Evolutionary conservation across 2,329 filamentous ascomycete genomes (phyloP), one percentile per base, ranked within the genome.

Genomic region (Diaporthe sp.): DNA sequence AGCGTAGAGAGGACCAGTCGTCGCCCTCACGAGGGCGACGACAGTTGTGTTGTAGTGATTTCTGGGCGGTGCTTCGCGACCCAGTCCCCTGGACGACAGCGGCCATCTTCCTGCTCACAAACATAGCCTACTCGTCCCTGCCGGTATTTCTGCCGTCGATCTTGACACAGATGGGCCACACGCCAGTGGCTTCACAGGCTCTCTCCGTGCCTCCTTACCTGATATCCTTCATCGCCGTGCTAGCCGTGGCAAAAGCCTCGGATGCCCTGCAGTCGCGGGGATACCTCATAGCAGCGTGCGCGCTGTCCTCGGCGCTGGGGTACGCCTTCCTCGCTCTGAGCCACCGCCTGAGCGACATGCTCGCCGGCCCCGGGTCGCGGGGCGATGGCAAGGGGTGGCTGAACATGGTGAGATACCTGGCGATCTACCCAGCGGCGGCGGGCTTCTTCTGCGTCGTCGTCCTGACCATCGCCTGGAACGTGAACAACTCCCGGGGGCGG

Each of bases 81-180:
- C 92, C 93, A 0, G 92, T 92, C 77, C 90, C 90, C 74, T 96
- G 94, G 85, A 86, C 96, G 55, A 94, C 94, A 6, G 93, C 95
- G 1, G 83, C 90, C 78, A 97, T 97, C 90, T 94, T 97, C 87
- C 95, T 97, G 86, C 91, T 93, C 82, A 92, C 93, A 80, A 97
- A 98, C 83, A 93, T 97, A 82, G 93, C 95, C 17, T 98, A 97
- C 85, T 92, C 92, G 80, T 96, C 94, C 30, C 91, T 97, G 81
- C 95, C 95, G 3, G 94, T 97, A 66, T 97, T 97, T 81, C 88
- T 97, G 3, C 95, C 95, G 47, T 95, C 93, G 33, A 95, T 97
- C 76, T 89, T 97, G 61, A 86, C 87, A 75, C 90, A 92, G 80
- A 92, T 97, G 94, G 94, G 94, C 75, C 93, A 95, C 84, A 87